Evolutionary conservation across 2,329 filamentous ascomycete species (phyloP).

Genomic region (Pyricularia grisea): DNA sequence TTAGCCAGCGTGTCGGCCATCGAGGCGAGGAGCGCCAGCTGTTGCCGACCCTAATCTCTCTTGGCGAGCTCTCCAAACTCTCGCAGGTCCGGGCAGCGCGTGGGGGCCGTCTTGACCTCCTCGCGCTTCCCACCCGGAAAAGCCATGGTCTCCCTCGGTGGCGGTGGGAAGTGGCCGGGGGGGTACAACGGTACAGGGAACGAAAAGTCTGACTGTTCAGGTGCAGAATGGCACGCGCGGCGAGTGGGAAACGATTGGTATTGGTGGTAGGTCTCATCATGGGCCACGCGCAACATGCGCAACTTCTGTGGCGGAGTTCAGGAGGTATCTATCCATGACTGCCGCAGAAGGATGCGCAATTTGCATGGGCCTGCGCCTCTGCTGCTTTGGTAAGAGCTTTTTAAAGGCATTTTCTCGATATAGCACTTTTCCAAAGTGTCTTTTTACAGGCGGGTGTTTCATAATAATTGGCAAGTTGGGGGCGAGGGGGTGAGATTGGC

Average conservation of each 20-base stretch:
- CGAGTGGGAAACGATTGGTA: not conserved
- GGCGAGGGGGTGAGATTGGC: not conserved
- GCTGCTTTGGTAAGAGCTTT: not conserved
- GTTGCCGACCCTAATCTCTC: not conserved
- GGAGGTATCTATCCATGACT: not conserved
- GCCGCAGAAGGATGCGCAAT: not conserved
- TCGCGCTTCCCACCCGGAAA: not conserved
- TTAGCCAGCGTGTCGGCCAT: not conserved
- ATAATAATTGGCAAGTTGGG: not conserved
- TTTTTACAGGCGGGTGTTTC: not conserved
- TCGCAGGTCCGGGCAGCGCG: constrained; percentile 13
- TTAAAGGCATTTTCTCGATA: not conserved
- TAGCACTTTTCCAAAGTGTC: not conserved
- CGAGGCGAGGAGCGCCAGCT: not conserved
- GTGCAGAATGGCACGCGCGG: not conserved
- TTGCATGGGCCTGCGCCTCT: not conserved
- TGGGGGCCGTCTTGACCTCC: not conserved
- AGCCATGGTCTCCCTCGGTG: not conserved
- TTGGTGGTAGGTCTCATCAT: not conserved
- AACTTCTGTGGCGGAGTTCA: not conserved
- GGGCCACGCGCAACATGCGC: not conserved
- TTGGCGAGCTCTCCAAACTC: not conserved
- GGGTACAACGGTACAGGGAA: not conserved
- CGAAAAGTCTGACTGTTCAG: not conserved
- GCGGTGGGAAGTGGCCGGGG: not conserved